Evolutionary conservation across 2,329 filamentous ascomycete species (phyloP), one percentile per base, ranked within the genome.

Genomic region (Trichophyton schoenleinii): DNA sequence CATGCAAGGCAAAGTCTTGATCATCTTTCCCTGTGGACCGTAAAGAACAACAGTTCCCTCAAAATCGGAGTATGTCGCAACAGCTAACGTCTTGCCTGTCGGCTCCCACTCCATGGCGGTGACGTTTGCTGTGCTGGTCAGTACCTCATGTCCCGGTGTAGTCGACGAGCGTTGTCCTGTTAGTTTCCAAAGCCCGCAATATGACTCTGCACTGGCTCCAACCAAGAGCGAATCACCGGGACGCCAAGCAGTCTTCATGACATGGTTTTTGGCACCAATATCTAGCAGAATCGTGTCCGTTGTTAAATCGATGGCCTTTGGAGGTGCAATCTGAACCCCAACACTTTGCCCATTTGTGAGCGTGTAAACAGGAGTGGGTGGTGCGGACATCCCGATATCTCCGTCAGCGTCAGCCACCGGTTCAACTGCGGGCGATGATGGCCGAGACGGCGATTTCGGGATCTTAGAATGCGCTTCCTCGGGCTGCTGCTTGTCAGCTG

Each of bases 21-120:
- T 68, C 5, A 72, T 73, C 36, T 74, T 71, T 28, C 77, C 77
- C 34, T 74, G 68, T 13, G 73, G 69, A 49, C 78, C 73, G 65
- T 74, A 79, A 68, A 76, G 76, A 62, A 71, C 71, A 61, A 79
- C 73, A 13, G 75, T 71, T 15, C 75, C 76, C 41, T 73, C 70
- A 64, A 72, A 69, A 58, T 77, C 72, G 59, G 71, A 72, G 62
- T 74, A 77, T 22, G 76, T 78, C 15, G 78, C 77, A 18, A 79
- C 73, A 25, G 77, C 78, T 57, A 80, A 66, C 62, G 76, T 73
- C 38, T 72, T 69, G 22, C 78, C 78, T 15, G 69, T 66, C 1
- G 74, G 73, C 64, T 78, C 72, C 78, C 78, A 80, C 2, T 75
- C 73, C 44, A 78, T 69, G 2, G 77, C 73, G 9, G 77, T 78